phyloP scores from a whole-genome alignment of 441 rosid species.

The Corymbia citriodora region DNA sequence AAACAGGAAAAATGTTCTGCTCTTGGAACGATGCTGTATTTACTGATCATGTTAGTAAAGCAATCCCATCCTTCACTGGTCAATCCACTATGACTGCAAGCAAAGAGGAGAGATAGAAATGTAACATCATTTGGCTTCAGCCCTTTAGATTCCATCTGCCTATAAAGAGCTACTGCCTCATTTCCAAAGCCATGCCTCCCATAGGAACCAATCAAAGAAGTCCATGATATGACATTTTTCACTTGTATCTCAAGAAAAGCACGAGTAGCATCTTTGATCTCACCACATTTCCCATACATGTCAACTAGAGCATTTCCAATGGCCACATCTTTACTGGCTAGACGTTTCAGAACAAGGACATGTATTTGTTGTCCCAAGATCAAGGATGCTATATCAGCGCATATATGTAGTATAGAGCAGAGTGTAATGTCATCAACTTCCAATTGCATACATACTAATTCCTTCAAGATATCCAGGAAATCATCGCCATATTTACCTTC shows the following conservation, averaged over 20 bases:
- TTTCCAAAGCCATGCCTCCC: slow-evolving; percentile 65
- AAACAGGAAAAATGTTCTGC: slow-evolving; percentile 67
- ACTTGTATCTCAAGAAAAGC: slow-evolving; percentile 56
- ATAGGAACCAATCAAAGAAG: slow-evolving; percentile 65
- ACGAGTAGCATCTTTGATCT: slow-evolving; percentile 49
- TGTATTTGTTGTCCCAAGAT: slow-evolving; percentile 62
- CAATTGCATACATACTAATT: slow-evolving; percentile 29
- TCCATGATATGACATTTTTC: slow-evolving; percentile 83
- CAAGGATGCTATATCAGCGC: slow-evolving; percentile 41
- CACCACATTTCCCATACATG: slow-evolving; percentile 84
- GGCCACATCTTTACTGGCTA: slow-evolving; percentile 39
- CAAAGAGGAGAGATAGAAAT: slow-evolving; percentile 64
- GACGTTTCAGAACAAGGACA: slow-evolving; percentile 41
- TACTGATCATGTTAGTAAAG: slow-evolving; percentile 48
- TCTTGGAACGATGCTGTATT: slow-evolving; percentile 39
- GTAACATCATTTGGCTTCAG: slow-evolving; percentile 63
- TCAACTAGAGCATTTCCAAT: slow-evolving; percentile 62
- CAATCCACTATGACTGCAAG: slow-evolving; percentile 76
- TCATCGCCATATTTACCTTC: slow-evolving; percentile 12
- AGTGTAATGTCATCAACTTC: slow-evolving; percentile 47
- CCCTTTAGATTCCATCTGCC: slow-evolving; percentile 62
- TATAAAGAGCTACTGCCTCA: slow-evolving; percentile 49
- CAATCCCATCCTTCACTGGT: slow-evolving; percentile 48
- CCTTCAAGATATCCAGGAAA: slow-evolving; percentile 51
- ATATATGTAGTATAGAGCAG: slow-evolving; percentile 51